Evolutionary conservation across 257 asterid species (phyloP), one percentile per base, ranked within the genome.

Genomic region (Henckelia pumila): DNA sequence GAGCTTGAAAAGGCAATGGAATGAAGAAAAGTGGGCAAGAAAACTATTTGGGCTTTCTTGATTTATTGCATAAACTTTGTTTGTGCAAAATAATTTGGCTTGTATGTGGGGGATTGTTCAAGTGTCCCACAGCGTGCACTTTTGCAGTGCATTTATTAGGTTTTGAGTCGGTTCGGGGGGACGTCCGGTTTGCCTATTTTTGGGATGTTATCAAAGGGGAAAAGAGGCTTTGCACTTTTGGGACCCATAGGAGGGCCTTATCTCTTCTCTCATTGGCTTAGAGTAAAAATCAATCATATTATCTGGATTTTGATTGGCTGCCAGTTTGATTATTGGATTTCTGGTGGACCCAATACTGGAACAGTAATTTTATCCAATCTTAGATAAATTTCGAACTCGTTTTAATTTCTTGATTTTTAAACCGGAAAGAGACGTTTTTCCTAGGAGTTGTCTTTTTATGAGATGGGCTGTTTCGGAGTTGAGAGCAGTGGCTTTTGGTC

Each of bases 121-220:
- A 52, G 13, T 76, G 95, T 77, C 92, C 92, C 85, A 81, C 91
- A 56, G 40, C 32, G 49, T 68, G 85, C 85, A 85, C 93, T 84
- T 87, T 89, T 76, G 59, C 66, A 77, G 65, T 66, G 66, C 67
- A 64, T 76, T 19, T 59, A 63, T 64, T 60, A 58, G 61, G 61
- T 32, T 22, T 60, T 16, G 25, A 24, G 72, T 56, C 35, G 23
- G 28, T 55, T 8, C 55, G 66, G 61, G 32, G n/a, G 20, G 32
- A 62, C 52, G 67, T 71, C 35, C 71, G 71, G 72, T 76, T 71
- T 56, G 55, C 66, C 63, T 58, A 71, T 66, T 80, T 53, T 80
- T 23, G 6, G n/a, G n/a, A 40, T 13, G 0, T 30, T 26, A 26
- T 26, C 29, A 26, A 35, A n/a, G n/a, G n/a, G n/a, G n/a, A n/a